Percentiles rank a stretch among this genome's conserved stretches.
phyloP scores from a whole-genome alignment of 2,329 filamentous ascomycete genomes.

The Botrytis fabae region DNA sequence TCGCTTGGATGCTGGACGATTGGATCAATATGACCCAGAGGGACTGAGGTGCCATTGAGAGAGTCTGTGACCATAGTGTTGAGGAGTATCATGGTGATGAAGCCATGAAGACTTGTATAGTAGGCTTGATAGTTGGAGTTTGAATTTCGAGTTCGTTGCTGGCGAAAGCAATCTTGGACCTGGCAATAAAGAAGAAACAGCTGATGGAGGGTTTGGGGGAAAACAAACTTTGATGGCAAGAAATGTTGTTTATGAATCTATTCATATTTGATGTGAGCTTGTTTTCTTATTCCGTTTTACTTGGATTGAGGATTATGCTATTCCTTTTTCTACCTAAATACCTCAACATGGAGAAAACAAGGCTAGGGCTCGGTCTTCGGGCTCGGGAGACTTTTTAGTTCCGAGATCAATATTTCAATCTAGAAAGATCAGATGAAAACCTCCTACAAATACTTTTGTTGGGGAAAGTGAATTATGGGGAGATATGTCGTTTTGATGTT shows the following conservation, averaged over 20 bases:
- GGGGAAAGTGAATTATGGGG: background rate
- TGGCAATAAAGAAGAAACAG: background rate
- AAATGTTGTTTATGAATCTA: background rate
- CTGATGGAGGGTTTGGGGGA: background rate
- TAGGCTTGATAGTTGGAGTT: background rate
- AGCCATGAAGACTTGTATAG: background rate
- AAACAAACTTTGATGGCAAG: background rate
- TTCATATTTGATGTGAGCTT: fast-evolving
- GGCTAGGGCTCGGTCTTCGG: background rate
- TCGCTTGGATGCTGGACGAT: background rate
- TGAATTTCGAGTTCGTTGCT: background rate
- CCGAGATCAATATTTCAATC: background rate
- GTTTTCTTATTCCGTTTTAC: background rate
- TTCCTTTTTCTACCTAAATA: background rate
- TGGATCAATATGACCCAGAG: background rate
- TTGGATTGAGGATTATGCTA: background rate
- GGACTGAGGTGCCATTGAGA: background rate
- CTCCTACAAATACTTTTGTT: fast-evolving
- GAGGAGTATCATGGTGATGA: background rate
- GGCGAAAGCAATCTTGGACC: background rate
- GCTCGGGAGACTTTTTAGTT: background rate
- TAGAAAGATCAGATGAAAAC: background rate
- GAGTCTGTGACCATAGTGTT: background rate
- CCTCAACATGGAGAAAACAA: background rate
- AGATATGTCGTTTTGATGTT: background rate